Base-by-base conservation (phyloP, 2,329 filamentous ascomycete species). In the Sporothrix pallida region DNA sequence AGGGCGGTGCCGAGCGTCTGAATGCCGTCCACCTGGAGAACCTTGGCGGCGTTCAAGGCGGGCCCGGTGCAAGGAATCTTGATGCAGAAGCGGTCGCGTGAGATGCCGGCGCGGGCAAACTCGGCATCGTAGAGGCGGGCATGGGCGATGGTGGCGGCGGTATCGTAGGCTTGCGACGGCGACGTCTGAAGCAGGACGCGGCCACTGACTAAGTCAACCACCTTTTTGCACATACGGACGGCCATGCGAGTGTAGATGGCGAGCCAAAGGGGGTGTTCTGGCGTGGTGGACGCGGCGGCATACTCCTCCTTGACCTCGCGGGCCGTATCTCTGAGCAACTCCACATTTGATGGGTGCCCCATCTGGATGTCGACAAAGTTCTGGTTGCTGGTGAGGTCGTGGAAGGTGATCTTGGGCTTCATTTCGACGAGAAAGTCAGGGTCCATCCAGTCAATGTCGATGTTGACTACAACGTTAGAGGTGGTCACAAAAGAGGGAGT, bases 371-470 rank as follows among this genome's bases (percentile, higher is more conserved):
- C 84, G 42, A 86, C 85, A 80, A 82, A 84, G 4, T 84, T 80
- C 77, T 87, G 85, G 76, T 87, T 87, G 78, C 83, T 85, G 3
- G 85, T 87, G 79, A 85, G 83, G 75, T 87, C 85, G 73, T 86
- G 82, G 37, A 83, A 83, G 3, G 80, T 80, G 74, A 86, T 82
- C 12, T 82, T 81, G 58, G 73, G 54, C 68, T 72, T 13, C 72
- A 73, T 74, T n/a, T 78, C 78, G 72, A 83, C 83, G 75, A 85
- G 83, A 76, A 83, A 86, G 15, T 84, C 83, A 0, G 84, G 82
- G 74, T 85, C 85, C 85, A 87, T 87, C 81, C 83, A 86, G 76
- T 87, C 85, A 31, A 87, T 83, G 74, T 87, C 85, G 72, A 87
- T 80, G 46, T 87, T 83, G 73, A 87, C 85, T 87, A 58, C 7